Conservation (phyloP, 495 filamentous ascomycete genomes). For the Neurospora sp. region DNA sequence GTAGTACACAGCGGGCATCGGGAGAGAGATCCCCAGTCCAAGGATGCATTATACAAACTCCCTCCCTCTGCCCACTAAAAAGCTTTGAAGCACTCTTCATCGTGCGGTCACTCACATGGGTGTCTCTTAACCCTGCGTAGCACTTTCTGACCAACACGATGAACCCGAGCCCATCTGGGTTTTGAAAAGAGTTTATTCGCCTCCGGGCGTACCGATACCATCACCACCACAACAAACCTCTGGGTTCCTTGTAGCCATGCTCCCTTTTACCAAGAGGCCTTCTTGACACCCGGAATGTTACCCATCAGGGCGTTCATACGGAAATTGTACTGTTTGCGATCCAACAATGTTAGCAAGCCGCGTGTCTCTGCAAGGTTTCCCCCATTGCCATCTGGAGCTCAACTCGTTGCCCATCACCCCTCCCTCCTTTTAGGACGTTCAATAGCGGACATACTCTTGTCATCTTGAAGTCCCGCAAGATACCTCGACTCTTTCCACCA, state of each 20-base stretch:
- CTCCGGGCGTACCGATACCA: background rate
- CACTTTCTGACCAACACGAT: background rate
- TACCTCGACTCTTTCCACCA: constrained; percentile 75
- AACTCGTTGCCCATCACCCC: background rate
- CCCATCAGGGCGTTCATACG: constrained; percentile 80
- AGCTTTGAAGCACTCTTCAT: background rate
- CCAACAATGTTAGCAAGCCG: constrained; percentile 18
- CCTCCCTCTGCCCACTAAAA: background rate
- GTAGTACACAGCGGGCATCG: constrained; percentile 8
- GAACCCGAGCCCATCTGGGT: background rate
- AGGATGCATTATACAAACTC: constrained; percentile 5
- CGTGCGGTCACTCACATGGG: background rate
- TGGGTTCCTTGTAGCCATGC: background rate
- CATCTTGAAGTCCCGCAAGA: constrained; percentile 84
- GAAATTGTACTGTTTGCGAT: constrained; percentile 66
- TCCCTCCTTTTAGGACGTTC: background rate
- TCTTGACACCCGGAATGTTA: constrained; percentile 83
- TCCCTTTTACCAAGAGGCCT: constrained; percentile 75
- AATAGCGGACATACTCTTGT: constrained; percentile 56
- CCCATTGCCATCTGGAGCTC: background rate
- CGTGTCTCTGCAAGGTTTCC: background rate
- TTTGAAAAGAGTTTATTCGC: background rate
- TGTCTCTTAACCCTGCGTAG: background rate
- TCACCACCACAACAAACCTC: background rate
- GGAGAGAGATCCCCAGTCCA: background rate